Percentiles rank a stretch among this genome's conserved stretches.
phyloP scores from a whole-genome alignment of 2,329 filamentous ascomycete genomes.

The Pseudogymnoascus pannorum region DNA sequence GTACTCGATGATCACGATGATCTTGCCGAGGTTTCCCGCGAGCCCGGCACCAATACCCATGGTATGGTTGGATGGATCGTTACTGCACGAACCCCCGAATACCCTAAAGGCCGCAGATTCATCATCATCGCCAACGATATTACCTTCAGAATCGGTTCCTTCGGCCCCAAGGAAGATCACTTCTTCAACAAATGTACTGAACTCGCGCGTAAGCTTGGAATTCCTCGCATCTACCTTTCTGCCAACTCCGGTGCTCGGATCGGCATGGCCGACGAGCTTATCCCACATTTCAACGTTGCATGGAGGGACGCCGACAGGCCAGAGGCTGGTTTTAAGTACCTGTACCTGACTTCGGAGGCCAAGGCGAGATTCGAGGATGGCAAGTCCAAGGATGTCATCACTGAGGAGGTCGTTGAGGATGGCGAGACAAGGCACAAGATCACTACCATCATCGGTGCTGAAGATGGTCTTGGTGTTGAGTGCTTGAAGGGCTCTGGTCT shows the following conservation, averaged over 20 bases:
- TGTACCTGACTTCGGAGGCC: slow-evolving; percentile 81
- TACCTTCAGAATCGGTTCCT: slow-evolving; percentile 97
- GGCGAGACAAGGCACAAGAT: slow-evolving; percentile 93
- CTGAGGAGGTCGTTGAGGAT: slow-evolving; percentile 76
- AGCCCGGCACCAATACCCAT: slow-evolving; percentile 89
- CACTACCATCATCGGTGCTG: slow-evolving; percentile 82
- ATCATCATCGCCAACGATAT: slow-evolving; percentile 98
- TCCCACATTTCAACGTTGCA: slow-evolving; percentile 93
- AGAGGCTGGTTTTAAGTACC: slow-evolving; percentile 89
- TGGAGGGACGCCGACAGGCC: slow-evolving; percentile 83
- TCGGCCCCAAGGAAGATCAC: slow-evolving; percentile 90
- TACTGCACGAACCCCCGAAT: slow-evolving; percentile 90
- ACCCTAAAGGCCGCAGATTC: slow-evolving; percentile 84
- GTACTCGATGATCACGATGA: slow-evolving; percentile 92
- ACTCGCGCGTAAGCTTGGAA: slow-evolving; percentile 84
- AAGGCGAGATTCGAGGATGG: slow-evolving; percentile 82
- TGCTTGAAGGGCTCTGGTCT: slow-evolving; percentile 95
- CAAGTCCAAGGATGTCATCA: slow-evolving; percentile 70
- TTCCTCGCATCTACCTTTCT: slow-evolving; percentile 94
- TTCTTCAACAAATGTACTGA: slow-evolving; percentile 99
- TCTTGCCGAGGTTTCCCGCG: slow-evolving; percentile 84
- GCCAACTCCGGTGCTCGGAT: slow-evolving; percentile 98
- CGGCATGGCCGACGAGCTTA: slow-evolving; percentile 91
- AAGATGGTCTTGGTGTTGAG: slow-evolving; percentile 96
- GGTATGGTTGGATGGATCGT: slow-evolving; percentile 99